phyloP scores from a whole-genome alignment of 2,329 filamentous ascomycete species.

The Beauveria asiatica region DNA sequence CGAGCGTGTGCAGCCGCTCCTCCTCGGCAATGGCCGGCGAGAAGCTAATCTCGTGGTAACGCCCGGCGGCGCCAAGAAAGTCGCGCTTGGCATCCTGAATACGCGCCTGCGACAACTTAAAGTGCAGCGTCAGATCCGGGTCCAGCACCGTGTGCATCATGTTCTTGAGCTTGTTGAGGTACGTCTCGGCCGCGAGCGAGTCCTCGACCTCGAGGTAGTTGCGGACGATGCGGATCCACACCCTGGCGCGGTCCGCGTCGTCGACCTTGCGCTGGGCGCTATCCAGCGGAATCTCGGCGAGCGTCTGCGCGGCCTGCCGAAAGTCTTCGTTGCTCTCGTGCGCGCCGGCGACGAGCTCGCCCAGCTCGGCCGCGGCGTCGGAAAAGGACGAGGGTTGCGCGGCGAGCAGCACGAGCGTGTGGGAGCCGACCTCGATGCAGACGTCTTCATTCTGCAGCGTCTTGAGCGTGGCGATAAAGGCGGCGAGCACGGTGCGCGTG shows the following conservation, averaged over 20 bases:
- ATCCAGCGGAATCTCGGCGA: slow-evolving; percentile 82
- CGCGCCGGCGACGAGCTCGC: slow-evolving; percentile 73
- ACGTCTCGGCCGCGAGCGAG: slow-evolving; percentile 72
- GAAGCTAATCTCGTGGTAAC: slow-evolving; percentile 82
- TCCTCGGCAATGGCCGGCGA: slow-evolving; percentile 71
- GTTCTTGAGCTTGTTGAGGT: slow-evolving; percentile 92
- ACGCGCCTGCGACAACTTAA: slow-evolving; percentile 83
- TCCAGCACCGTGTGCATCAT: slow-evolving; percentile 73
- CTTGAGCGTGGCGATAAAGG: slow-evolving; percentile 57
- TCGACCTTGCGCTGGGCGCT: slow-evolving; percentile 77
- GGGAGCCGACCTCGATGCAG: slow-evolving; percentile 67
- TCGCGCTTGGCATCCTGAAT: slow-evolving; percentile 85
- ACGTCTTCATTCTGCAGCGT: slow-evolving; percentile 52
- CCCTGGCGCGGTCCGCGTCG: slow-evolving; percentile 69
- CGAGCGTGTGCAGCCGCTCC: slow-evolving; percentile 76
- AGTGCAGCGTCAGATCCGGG: slow-evolving; percentile 68
- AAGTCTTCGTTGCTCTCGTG: slow-evolving; percentile 80
- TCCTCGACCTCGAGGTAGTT: slow-evolving; percentile 94
- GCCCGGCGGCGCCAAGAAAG: slow-evolving; percentile 79
- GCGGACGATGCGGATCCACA: slow-evolving; percentile 91
- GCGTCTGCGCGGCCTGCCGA: slow-evolving; percentile 62
- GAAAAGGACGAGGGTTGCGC: slow-evolving; percentile 60
- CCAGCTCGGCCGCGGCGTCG: slow-evolving; percentile 73
- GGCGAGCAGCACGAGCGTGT: slow-evolving; percentile 59
- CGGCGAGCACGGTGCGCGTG: slow-evolving; percentile 59